Base-by-base conservation (phyloP, 176 grass and related monocot species). In the Phoenix roebelenii region DNA sequence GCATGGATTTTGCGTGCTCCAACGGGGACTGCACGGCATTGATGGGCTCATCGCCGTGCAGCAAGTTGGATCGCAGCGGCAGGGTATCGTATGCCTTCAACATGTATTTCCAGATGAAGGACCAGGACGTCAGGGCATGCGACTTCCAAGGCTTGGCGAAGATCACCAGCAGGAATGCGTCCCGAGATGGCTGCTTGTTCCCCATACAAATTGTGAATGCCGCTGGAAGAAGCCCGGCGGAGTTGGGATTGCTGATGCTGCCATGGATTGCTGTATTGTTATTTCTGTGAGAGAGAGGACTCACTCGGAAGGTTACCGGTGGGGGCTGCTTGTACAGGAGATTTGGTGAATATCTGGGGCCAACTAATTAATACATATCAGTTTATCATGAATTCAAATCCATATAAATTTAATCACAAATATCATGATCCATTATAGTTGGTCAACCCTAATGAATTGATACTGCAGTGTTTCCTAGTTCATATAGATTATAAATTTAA, bases 41-140 rank as follows among this genome's bases (percentile, higher is more conserved):
- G 18, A 77, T 79, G 1, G 83, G 83, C 25, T 82, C 79, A 0
- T 78, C 85, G 48, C 70, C 80, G 0, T 95, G 90, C 74, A 89
- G 84, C 15, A 51, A 60, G 0, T 69, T 95, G 51, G 78, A 76
- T 59, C 70, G 63, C 18, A 68, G 67, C 61, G 79, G 80, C 57
- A 95, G 84, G 55, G 69, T 75, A 53, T 95, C 90, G 50, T 95
- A 86, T 52, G 90, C 90, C 0, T 95, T 95, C 83, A 95, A 95
- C 77, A 95, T 95, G 90, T 89, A 84, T 72, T 95, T 95, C 80
- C 90, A 95, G 80, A 89, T 84, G 80, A 78, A 80, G 70, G 86
- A 95, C 75, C 90, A 95, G 64, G 86, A 95, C 51, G 83, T 89
- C 18, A 74, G 83, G 63, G 83, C 86, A 16, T 95, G 90, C 67